Evolutionary conservation across 176 grass and related monocot species (phyloP), one percentile per base, ranked within the genome.

Genomic region (Phoenix dactylifera): DNA sequence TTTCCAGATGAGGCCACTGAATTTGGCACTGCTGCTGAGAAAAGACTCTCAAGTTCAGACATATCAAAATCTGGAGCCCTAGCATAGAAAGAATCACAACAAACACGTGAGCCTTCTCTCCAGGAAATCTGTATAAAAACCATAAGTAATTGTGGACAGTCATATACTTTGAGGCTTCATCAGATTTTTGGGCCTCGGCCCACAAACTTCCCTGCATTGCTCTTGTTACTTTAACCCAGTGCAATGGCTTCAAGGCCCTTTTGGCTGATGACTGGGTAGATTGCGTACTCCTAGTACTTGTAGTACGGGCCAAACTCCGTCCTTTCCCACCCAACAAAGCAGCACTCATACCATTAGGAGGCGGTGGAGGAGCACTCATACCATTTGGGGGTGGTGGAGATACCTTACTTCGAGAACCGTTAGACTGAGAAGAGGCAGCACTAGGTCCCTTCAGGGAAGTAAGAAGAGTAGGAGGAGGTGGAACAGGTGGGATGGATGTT

Each of bases 151-250:
- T 44, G 35, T 60, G 64, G 59, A 53, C 32, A 62, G 48, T 22
- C 51, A 76, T 52, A 23, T 82, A 90, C 87, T 82, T 84, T 30
- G 64, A 84, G 60, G 55, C 72, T 75, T 94, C 89, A 4, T 94
- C 89, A 70, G 70, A 22, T 69, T 88, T 94, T 54, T 83, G 89
- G 68, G 77, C 62, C 65, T 97, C 93, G 0, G 87, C 93, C 93
- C 93, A 97, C 12, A 97, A 76, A 65, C 93, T 97, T 15, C 93
- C 93, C 18, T 97, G 84, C 93, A 97, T 90, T 17, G 93, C 93
- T 79, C 87, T 90, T 70, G 93, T 97, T 77, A 97, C 93, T 82
- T 97, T 97, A 64, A 97, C 84, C 93, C 93, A 97, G 77, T 97
- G 93, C 68, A 97, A 75, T 70, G 93, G 93, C 74, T 97, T 97